Conservation (phyloP, 139 green algal species). For the Closterium sp. region DNA sequence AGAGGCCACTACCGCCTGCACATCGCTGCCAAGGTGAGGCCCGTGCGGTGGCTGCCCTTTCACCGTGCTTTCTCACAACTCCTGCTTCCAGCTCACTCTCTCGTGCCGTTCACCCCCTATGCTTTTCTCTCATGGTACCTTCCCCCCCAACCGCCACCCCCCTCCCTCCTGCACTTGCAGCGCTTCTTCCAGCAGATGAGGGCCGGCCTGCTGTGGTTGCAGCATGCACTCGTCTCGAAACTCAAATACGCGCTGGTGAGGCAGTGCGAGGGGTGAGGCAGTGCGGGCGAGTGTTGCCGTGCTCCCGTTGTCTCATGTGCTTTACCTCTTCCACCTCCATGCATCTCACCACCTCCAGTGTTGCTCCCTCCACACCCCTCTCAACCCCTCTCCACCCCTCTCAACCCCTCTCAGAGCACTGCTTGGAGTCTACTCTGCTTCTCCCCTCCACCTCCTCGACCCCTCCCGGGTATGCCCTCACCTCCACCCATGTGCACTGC, state of each 20-base stretch:
- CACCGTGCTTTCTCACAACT: background rate
- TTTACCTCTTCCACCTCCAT: too few relatives aligned
- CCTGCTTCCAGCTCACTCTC: too few relatives aligned
- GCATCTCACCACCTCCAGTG: background rate
- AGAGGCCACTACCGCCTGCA: conserved; percentile 61
- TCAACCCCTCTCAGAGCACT: background rate
- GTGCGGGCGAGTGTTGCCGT: background rate
- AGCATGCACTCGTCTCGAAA: background rate
- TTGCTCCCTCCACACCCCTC: background rate
- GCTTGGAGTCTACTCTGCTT: background rate
- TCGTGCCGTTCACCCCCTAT: too few relatives aligned
- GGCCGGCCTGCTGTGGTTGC: background rate
- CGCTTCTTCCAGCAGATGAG: background rate
- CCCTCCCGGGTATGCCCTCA: background rate
- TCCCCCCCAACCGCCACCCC: background rate
- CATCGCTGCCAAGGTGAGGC: conserved; percentile 49
- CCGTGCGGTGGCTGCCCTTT: background rate
- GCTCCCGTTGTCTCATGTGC: too few relatives aligned
- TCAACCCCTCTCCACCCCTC: background rate
- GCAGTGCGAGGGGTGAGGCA: background rate
- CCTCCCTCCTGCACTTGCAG: background rate
- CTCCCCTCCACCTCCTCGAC: background rate
- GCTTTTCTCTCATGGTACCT: background rate
- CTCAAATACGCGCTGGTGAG: background rate
- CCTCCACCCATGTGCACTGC: background rate